These are phyloP conservation scores for Carex pumila DNA, from an alignment of 176 grass and related monocot genomes.

Conservation along the genomic window DNA sequence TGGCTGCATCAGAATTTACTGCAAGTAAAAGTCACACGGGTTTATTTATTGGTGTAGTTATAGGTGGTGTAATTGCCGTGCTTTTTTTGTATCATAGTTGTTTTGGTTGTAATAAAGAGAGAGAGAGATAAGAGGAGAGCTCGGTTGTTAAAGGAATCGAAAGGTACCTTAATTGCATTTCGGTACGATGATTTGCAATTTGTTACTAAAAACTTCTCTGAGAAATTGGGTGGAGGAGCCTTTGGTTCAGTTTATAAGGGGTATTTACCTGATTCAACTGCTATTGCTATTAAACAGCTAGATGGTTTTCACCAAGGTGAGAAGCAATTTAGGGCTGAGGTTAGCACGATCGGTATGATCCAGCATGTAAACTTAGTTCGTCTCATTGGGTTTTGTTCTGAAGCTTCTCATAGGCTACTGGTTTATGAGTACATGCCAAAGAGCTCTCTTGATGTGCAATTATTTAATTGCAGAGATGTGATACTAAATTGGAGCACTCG, in stretches of 20 bases:
- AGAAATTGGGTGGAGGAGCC: conserved; percentile 59
- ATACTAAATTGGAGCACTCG: conserved; percentile 42
- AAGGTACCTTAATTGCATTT: conserved; percentile 51
- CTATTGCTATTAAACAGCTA: conserved; percentile 70
- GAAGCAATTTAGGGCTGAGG: conserved; percentile 89
- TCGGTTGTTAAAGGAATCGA: conserved; percentile 36
- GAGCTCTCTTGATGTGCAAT: conserved; percentile 57
- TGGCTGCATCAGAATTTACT: conserved; percentile 65
- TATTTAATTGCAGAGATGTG: conserved; percentile 40
- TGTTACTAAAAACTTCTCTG: conserved; percentile 62
- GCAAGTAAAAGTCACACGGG: conserved; percentile 36
- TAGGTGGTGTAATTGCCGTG: conserved; percentile 32
- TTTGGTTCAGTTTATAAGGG: conserved; percentile 72
- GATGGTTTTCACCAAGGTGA: conserved; percentile 70
- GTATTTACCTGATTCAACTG: conserved; percentile 47
- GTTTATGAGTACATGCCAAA: conserved; percentile 84
- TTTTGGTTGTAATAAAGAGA: conserved; percentile 33
- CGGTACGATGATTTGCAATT: conserved; percentile 56
- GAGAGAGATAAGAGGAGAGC: conserved; percentile 29
- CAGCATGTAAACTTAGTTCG: conserved; percentile 83
- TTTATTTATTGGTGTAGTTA: conserved; percentile 23
- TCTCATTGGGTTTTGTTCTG: conserved; percentile 71
- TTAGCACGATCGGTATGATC: conserved; percentile 70
- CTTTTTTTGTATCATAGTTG: conserved; percentile 12
- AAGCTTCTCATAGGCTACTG: conserved; percentile 45